A percentile compares a stretch with the other conserved stretches of the same genome.
These are phyloP conservation scores for Moniliophthora roreri DNA, from an alignment of 1,284 basidiomycete genomes.

Conservation along the genomic window DNA sequence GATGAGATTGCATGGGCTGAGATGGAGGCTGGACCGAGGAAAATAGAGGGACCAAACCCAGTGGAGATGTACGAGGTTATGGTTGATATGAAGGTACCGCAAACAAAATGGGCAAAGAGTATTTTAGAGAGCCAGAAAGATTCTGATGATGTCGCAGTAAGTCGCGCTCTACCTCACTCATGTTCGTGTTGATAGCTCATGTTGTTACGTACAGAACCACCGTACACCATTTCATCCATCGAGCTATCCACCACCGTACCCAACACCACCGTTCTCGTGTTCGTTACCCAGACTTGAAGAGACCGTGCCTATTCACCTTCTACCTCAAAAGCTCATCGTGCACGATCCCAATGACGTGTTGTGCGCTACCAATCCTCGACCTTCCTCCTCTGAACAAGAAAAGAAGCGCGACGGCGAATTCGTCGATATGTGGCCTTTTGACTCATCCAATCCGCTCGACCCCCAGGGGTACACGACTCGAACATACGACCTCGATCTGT, in stretches of 20 bases:
- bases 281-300: conserved; percentile 17
- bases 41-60: conserved; percentile 8
- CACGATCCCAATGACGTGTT: conserved; percentile 24
- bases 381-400: neutral
- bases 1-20: conserved; percentile 16
- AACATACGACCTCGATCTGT: conserved; percentile 17
- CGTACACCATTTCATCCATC: conserved; percentile 11
- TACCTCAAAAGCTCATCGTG: conserved; percentile 26
- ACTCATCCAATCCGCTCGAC: neutral
- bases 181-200: no score
- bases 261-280: conserved; percentile 13
- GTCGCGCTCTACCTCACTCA: neutral
- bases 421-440: conserved; percentile 5
- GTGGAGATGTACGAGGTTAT: conserved; percentile 2
- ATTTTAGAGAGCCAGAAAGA: neutral
- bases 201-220: neutral
- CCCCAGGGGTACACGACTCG: conserved; percentile 10
- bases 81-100: conserved; percentile 4
- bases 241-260: conserved; percentile 15
- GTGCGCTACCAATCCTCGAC: neutral
- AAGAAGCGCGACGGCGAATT: neutral
- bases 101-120: neutral
- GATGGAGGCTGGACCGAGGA: conserved; percentile 10
- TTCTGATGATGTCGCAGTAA: neutral
- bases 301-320: conserved; percentile 18